Evolutionary conservation across 495 filamentous ascomycete genomes (phyloP).

Genomic region (Aspergillus panamensis): DNA sequence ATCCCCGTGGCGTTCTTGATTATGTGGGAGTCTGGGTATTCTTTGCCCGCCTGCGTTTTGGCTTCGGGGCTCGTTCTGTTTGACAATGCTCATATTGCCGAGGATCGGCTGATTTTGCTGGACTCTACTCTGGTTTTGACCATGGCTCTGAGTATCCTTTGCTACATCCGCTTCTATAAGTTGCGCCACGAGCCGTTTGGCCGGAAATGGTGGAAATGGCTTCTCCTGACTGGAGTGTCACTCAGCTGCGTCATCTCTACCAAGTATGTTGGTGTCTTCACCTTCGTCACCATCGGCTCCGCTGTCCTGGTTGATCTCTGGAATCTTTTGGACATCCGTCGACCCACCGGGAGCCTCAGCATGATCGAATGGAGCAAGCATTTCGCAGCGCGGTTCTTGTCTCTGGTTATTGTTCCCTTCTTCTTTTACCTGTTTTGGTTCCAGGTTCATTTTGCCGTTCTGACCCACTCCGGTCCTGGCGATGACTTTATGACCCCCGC

Average conservation of each 20-base stretch:
- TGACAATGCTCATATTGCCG: slow-evolving; percentile 97
- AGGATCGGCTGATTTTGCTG: slow-evolving; percentile 91
- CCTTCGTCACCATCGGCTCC: slow-evolving; percentile 93
- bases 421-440: slow-evolving; percentile 99
- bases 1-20: slow-evolving; percentile 93
- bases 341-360: slow-evolving; percentile 69
- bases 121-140: slow-evolving; percentile 91
- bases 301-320: slow-evolving; percentile 93
- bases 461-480: slow-evolving; percentile 84
- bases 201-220: slow-evolving; percentile 99
- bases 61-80: slow-evolving; percentile 86
- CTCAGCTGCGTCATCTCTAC: slow-evolving; percentile 97
- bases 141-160: slow-evolving; percentile 90
- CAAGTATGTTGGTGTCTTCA: slow-evolving; percentile 96
- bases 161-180: slow-evolving; percentile 98
- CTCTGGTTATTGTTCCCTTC: slow-evolving; percentile 86
- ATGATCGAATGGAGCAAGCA: slow-evolving; percentile 83
- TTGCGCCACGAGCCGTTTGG: slow-evolving; percentile 82
- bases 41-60: slow-evolving; percentile 83
- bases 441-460: slow-evolving; percentile 94
- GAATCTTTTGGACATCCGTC: slow-evolving; percentile 86
- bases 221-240: slow-evolving; percentile 87
- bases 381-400: slow-evolving; percentile 77
- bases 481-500: slow-evolving; percentile 99
- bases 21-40: slow-evolving; percentile 99